Conservation (phyloP, 208 protist species). For the Trypanosomatidae sp. region DNA sequence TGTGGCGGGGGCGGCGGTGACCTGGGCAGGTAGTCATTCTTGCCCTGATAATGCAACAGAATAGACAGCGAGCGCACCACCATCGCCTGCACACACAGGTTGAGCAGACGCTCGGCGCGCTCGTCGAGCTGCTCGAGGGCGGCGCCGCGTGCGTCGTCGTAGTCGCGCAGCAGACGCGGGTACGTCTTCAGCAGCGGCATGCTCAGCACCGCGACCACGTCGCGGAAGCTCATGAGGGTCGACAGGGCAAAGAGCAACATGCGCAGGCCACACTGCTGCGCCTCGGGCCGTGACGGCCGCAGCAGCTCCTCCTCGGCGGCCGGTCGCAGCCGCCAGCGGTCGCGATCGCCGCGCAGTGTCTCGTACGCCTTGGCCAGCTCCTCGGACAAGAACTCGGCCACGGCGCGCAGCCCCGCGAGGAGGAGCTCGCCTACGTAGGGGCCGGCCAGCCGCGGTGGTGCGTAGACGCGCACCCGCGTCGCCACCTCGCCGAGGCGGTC, state of each 20-base stretch:
- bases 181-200: slow-evolving; percentile 29
- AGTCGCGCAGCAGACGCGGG: slow-evolving; percentile 25
- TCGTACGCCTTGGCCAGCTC: slow-evolving; percentile 62
- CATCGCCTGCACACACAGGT: slow-evolving; percentile 65
- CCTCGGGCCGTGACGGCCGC: slow-evolving; percentile 32
- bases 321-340: slow-evolving; percentile 54
- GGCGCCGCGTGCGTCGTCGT: slow-evolving; percentile 30
- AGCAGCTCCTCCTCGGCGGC: slow-evolving; percentile 59
- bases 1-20: too few species aligned
- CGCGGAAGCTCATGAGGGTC: slow-evolving; percentile 52
- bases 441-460: slow-evolving; percentile 23
- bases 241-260: slow-evolving; percentile 82
- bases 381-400: slow-evolving; percentile 42
- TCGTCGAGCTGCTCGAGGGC: slow-evolving; percentile 51
- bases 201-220: slow-evolving; percentile 32
- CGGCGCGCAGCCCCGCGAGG: slow-evolving; percentile 16
- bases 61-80: slow-evolving; percentile 63
- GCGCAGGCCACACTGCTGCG: slow-evolving; percentile 71
- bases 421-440: slow-evolving; percentile 48
- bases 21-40: slow-evolving; percentile 59
- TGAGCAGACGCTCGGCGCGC: slow-evolving; percentile 50
- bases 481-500: slow-evolving; percentile 42
- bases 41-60: slow-evolving; percentile 57
- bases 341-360: slow-evolving; percentile 40
- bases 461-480: slow-evolving; percentile 36